These are phyloP conservation scores for Hypocreales sp. DNA, from an alignment of 2,329 filamentous ascomycete genomes.

Conservation along the genomic window DNA sequence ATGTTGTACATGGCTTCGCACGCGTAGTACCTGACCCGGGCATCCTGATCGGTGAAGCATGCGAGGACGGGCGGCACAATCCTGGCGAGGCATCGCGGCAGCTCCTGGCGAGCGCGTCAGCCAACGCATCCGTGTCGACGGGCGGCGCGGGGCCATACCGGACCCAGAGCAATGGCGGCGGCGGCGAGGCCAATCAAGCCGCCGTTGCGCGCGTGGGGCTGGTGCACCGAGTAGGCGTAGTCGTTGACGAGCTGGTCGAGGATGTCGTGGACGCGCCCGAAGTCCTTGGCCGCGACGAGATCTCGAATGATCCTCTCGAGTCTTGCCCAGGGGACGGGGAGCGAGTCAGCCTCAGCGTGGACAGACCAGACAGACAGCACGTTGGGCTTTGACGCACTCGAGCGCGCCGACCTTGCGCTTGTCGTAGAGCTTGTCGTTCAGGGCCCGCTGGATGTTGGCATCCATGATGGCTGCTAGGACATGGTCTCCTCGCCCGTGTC, in stretches of 20 bases:
- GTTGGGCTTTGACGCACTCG: slow-evolving; percentile 49
- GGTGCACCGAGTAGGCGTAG: slow-evolving; percentile 93
- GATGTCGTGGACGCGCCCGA: slow-evolving; percentile 68
- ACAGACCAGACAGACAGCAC: too few relatives aligned
- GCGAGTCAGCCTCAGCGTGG: too few relatives aligned
- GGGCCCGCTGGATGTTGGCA: slow-evolving; percentile 68
- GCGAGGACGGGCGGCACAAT: slow-evolving; percentile 94
- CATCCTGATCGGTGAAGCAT: slow-evolving; percentile 97
- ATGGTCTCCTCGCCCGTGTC: too few relatives aligned
- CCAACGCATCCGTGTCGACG: too few relatives aligned
- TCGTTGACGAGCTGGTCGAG: slow-evolving; percentile 95
- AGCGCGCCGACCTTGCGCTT: slow-evolving; percentile 93
- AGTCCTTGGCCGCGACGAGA: slow-evolving; percentile 59
- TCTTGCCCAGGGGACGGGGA: too few relatives aligned
- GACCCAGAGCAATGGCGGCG: slow-evolving; percentile 84
- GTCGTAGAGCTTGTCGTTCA: slow-evolving; percentile 98
- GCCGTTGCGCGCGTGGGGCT: slow-evolving; percentile 90
- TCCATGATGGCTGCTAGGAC: slow-evolving; percentile 47
- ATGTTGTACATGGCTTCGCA: slow-evolving; percentile 99
- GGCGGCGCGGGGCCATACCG: too few relatives aligned
- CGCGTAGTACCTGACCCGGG: slow-evolving; percentile 90
- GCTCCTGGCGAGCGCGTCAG: slow-evolving; percentile 40
- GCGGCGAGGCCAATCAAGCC: slow-evolving; percentile 91
- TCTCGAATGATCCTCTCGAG: slow-evolving; percentile 86
- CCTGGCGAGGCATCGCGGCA: slow-evolving; percentile 79